These are phyloP conservation scores for Talaromyces sp. DNA, from an alignment of 2,329 filamentous ascomycete species.

Conservation along the genomic window DNA sequence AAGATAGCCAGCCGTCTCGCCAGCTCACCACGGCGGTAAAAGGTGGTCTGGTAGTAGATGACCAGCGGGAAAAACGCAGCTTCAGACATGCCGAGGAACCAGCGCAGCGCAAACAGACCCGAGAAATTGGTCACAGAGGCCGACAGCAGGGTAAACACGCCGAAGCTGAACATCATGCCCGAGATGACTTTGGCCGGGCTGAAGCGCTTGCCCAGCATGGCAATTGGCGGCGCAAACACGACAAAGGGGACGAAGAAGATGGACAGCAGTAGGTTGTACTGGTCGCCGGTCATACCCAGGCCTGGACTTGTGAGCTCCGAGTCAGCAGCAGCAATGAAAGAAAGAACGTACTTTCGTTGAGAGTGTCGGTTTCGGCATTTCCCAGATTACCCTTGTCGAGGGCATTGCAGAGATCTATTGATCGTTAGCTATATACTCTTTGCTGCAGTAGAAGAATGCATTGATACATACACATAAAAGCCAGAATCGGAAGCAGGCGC, in stretches of 20 bases:
- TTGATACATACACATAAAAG: conserved; percentile 49
- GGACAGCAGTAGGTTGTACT: conserved; percentile 66
- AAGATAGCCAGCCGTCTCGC: conserved; percentile 67
- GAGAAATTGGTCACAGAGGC: conserved; percentile 56
- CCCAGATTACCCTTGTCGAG: conserved; percentile 50
- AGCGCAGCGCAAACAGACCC: conserved; percentile 63
- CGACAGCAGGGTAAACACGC: conserved; percentile 58
- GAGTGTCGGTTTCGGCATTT: conserved; percentile 55
- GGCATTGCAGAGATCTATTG: conserved; percentile 51
- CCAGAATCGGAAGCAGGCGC: conserved; percentile 52
- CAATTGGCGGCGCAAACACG: conserved; percentile 61
- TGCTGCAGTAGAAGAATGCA: neutral
- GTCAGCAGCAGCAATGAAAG: neutral
- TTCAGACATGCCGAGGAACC: conserved; percentile 67
- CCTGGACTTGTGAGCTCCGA: conserved; percentile 21
- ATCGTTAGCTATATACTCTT: neutral
- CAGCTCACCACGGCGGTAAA: conserved; percentile 68
- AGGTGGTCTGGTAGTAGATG: conserved; percentile 60
- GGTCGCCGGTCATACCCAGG: conserved; percentile 55
- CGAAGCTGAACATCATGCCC: conserved; percentile 65
- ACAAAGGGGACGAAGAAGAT: conserved; percentile 76
- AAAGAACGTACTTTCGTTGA: conserved; percentile 31
- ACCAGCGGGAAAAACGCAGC: conserved; percentile 67
- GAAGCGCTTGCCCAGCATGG: conserved; percentile 64
- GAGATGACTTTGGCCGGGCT: conserved; percentile 62